Percentiles rank a stretch among this genome's conserved stretches.
These are phyloP conservation scores for Penicillium freii DNA, from an alignment of 2,329 filamentous ascomycete species.

Conservation along the genomic window DNA sequence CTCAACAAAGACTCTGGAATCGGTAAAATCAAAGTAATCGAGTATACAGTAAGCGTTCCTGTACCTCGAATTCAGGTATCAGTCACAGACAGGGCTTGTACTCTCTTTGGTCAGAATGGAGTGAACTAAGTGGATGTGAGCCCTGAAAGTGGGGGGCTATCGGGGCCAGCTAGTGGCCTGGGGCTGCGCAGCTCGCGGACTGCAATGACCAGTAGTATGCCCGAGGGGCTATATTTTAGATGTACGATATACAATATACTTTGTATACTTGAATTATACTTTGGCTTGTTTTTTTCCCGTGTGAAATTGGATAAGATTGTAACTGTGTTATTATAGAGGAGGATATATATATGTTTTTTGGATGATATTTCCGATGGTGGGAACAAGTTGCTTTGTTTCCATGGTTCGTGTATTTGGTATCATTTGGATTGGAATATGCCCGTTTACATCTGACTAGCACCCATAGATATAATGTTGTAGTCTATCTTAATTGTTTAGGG, in stretches of 20 bases:
- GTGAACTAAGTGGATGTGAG: conserved; percentile 28
- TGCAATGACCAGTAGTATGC: neutral
- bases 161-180: conserved; percentile 7
- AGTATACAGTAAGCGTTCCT: conserved; percentile 10
- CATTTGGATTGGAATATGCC: neutral
- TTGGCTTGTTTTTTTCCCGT: neutral
- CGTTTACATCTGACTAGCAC: neutral
- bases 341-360: neutral
- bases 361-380: neutral
- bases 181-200: conserved; percentile 15
- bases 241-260: neutral
- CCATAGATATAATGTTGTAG: neutral
- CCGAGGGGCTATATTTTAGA: neutral
- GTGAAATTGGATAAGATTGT: neutral
- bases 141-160: conserved; percentile 26
- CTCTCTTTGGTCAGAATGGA: conserved; percentile 22
- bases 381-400: neutral
- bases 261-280: neutral
- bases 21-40: conserved; percentile 1
- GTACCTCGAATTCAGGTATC: conserved; percentile 13
- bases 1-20: neutral
- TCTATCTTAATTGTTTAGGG: neutral
- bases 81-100: conserved; percentile 17
- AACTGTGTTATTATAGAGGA: neutral
- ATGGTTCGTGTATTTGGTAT: neutral